Conservation (phyloP, 2,329 filamentous ascomycete genomes). For the Sporothrix sp. region DNA sequence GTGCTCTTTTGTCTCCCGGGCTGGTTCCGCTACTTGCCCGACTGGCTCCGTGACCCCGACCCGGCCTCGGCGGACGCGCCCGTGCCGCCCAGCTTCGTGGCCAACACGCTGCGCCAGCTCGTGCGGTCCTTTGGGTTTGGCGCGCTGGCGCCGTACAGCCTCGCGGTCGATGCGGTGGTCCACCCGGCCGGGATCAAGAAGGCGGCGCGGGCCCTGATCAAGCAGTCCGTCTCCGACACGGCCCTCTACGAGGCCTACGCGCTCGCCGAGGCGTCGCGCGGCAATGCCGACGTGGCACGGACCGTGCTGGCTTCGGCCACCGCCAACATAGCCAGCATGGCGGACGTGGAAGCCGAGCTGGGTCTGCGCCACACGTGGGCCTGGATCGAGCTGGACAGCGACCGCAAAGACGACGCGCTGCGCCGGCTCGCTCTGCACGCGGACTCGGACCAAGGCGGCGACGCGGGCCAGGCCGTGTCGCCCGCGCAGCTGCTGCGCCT, state of each 20-base stretch:
- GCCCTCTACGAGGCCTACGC: conserved; percentile 73
- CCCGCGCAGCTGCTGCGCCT: conserved; percentile 41
- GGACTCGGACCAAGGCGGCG: conserved; percentile 13
- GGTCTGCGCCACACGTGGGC: conserved; percentile 52
- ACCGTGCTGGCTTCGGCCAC: conserved; percentile 52
- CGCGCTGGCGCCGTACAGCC: conserved; percentile 54
- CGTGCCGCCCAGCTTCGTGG: conserved; percentile 37
- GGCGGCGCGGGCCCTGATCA: conserved; percentile 63
- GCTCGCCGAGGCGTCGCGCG: conserved; percentile 54
- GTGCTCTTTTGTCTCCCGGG: conserved; percentile 16
- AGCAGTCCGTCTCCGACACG: conserved; percentile 52
- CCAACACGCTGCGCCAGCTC: conserved; percentile 48
- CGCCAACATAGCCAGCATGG: conserved; percentile 32
- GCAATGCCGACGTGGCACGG: conserved; percentile 46
- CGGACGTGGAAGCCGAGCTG: conserved; percentile 15
- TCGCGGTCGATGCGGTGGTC: conserved; percentile 55
- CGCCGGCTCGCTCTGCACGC: conserved; percentile 29
- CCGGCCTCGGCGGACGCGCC: conserved; percentile 18
- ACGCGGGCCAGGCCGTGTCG: conserved; percentile 17
- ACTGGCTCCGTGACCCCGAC: conserved; percentile 7
- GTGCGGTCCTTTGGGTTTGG: conserved; percentile 36
- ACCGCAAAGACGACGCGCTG: conserved; percentile 27
- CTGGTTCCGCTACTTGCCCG: conserved; percentile 17
- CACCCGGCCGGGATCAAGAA: conserved; percentile 52
- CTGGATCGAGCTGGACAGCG: conserved; percentile 52